Percentiles rank a stretch among this genome's conserved stretches.
phyloP scores from a whole-genome alignment of 2,329 filamentous ascomycete species.

The Phyllosticta citrichinensis region DNA sequence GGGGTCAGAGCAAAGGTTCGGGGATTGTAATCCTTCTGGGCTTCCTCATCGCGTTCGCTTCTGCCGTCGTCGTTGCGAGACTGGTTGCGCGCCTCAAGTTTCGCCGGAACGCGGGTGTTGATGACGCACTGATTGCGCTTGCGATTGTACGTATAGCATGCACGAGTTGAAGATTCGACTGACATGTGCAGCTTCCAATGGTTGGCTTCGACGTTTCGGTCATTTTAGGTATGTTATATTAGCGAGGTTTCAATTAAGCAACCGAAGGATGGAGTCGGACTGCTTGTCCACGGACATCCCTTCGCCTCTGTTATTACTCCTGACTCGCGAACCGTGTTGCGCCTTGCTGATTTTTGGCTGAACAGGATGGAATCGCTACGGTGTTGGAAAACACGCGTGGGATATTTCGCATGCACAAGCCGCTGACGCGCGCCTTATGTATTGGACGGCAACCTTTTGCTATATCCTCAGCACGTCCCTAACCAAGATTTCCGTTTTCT shows the following conservation, averaged over 20 bases:
- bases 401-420: neutral
- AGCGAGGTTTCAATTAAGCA: neutral
- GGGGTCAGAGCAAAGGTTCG: neutral
- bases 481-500: constrained; percentile 25
- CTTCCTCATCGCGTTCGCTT: neutral
- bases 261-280: neutral
- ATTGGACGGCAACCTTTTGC: neutral
- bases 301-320: neutral
- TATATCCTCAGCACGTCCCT: constrained; percentile 21
- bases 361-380: neutral
- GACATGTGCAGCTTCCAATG: neutral
- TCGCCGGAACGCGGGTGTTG: neutral
- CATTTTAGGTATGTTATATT: neutral
- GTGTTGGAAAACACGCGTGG: constrained; percentile 8
- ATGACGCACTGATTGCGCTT: constrained; percentile 1
- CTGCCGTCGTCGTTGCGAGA: neutral
- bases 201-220: neutral
- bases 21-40: neutral
- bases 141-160: neutral
- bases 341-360: neutral
- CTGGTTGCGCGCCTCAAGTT: neutral
- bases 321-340: neutral
- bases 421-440: neutral
- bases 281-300: neutral
- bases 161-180: neutral